Base-by-base conservation (phyloP, 805 yeast species). In the Ogataea trehalophila region DNA sequence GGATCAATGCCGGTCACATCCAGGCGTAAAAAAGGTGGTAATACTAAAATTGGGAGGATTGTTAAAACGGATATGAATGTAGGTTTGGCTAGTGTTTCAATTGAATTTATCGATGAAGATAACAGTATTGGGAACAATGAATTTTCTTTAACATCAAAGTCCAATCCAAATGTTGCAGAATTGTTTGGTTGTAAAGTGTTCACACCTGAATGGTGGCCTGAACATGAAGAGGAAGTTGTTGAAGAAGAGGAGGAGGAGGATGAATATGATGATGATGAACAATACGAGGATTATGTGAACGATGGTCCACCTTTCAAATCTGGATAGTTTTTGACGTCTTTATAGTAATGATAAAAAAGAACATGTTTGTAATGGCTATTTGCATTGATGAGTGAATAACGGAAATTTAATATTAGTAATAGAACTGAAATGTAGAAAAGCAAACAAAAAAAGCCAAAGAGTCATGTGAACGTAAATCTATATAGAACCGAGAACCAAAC, bases 131-230 rank as follows among this genome's bases (percentile, higher is more conserved):
- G 57, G 3, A 35, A 39, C 5, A 56, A 54, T 42, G 59, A 56
- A 39, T 63, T 60, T 42, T 20, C 50, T 8, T 47, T 61, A 14
- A 37, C 36, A 14, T 57, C 55, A 17, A 51, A 46, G 17, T 39
- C 61, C 14, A 38, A 38, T 9, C 59, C 59, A 1, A 53, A 52
- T n/a, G 14, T 55, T 18, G 46, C 48, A 15, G 52, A 47, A 8
- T 59, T 58, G 39, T 57, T 81, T 7, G 74, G 74, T 1, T 66
- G 83, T 22, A 73, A 74, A 54, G 86, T 81, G 0, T 71, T 69
- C 49, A 67, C 69, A 6, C 94, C 95, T 0, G 81, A 75, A 43
- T 86, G 92, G 91, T 86, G 92, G 90, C 90, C 90, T 0, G 69
- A 64, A 38, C 64, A 62, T 37, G 54, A 47, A 4, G 50, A 55